Evolutionary conservation across 164 flowering plant genomes (phyloP).

Genomic region (Protea cynaroides): DNA sequence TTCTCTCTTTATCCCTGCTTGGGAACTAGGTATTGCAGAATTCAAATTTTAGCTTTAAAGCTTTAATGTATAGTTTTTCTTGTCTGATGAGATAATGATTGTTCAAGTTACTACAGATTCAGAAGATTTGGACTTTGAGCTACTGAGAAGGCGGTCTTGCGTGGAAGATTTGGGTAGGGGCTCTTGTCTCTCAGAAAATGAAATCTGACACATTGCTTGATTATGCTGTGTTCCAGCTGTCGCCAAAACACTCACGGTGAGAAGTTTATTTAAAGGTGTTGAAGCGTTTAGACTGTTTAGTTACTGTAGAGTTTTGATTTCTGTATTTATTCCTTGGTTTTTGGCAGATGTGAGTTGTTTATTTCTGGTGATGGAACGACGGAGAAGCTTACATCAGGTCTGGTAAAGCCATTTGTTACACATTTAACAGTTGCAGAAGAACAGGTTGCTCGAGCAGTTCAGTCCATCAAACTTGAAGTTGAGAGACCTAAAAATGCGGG

Average conservation of each 20-base stretch:
- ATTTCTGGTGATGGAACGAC: conserved; percentile 67
- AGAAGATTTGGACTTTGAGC: conserved; percentile 7
- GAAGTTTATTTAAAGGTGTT: conserved; percentile 6
- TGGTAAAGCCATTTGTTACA: conserved; percentile 74
- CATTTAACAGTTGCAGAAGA: conserved; percentile 87
- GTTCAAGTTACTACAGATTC: conserved; percentile 8
- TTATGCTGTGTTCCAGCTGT: conserved; percentile 71
- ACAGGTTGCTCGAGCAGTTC: conserved; percentile 55
- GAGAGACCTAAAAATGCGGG: conserved; percentile 52
- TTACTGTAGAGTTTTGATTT: not conserved
- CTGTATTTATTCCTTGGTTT: conserved; percentile 3
- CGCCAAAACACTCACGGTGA: conserved; percentile 78
- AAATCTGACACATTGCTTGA: conserved; percentile 64
- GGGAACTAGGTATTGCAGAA: not conserved
- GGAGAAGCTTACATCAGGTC: conserved; percentile 93
- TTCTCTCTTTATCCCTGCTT: not conserved
- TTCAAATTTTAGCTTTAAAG: conserved; percentile 5
- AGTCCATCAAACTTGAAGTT: conserved; percentile 74
- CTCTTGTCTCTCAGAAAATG: conserved; percentile 29
- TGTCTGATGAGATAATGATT: conserved; percentile 4
- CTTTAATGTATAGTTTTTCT: not conserved
- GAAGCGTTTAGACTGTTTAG: not conserved
- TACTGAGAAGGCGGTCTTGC: conserved; percentile 6
- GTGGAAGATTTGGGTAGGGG: conserved; percentile 12
- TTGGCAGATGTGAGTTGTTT: conserved; percentile 82